Percentiles rank a stretch among this genome's conserved stretches.
These are phyloP conservation scores for Schizochytrium sp. DNA, from an alignment of 108 stramenopile species.

Conservation along the genomic window DNA sequence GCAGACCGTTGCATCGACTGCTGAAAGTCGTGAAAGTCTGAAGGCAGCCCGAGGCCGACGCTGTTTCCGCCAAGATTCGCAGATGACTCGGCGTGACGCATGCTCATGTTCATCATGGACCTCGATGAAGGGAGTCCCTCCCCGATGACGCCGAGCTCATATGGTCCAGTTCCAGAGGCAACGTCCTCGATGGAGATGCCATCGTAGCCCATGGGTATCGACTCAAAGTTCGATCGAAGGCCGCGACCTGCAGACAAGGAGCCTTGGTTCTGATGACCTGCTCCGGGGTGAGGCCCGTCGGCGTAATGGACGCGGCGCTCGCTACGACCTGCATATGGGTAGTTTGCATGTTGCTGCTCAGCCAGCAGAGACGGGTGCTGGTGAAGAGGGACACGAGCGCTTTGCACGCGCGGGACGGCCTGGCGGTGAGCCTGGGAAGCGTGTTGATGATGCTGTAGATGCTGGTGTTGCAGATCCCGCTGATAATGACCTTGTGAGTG, in stretches of 20 bases:
- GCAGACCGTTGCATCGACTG: background rate
- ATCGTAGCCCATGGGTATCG: background rate
- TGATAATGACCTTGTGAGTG: no score
- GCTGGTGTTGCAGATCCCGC: no score
- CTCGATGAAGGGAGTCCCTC: background rate
- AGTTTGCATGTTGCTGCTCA: no score
- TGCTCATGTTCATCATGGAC: constrained; percentile 5
- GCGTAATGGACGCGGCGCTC: background rate
- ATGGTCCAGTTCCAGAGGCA: background rate
- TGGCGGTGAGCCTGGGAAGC: no score
- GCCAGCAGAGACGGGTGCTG: no score
- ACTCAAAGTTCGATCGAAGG: no score
- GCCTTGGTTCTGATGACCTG: no score
- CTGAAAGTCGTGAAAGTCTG: background rate
- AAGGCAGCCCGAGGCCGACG: background rate
- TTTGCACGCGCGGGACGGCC: no score
- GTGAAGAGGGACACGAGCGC: no score
- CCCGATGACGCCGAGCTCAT: background rate
- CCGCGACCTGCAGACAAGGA: no score
- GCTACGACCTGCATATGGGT: background rate
- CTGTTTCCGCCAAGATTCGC: background rate
- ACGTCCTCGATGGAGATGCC: background rate
- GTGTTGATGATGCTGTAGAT: no score
- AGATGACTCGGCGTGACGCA: background rate
- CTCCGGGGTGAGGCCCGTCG: background rate